A percentile compares a stretch with the other conserved stretches of the same genome.
phyloP scores from a whole-genome alignment of 768 basidiomycete species.

The Sistotremastrum niveocremeum region DNA sequence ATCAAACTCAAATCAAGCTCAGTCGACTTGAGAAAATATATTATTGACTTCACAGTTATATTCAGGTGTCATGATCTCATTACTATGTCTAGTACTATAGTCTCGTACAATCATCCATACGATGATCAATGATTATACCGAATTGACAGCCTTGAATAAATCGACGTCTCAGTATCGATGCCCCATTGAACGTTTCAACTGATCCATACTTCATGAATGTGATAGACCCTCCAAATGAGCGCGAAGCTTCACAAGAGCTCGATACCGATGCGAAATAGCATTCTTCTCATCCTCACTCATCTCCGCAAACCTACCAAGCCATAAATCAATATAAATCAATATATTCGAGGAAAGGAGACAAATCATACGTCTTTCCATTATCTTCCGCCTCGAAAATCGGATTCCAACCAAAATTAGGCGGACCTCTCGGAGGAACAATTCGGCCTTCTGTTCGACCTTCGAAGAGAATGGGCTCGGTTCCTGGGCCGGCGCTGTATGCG shows the following conservation, averaged over 20 bases:
- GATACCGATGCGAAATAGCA: constrained; percentile 48
- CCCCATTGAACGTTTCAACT: too few relatives aligned
- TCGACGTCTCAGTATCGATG: too few relatives aligned
- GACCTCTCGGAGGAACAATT: constrained; percentile 81
- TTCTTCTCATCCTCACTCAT: constrained; percentile 55
- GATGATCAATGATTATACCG: too few relatives aligned
- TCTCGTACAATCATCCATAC: too few relatives aligned
- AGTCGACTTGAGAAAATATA: too few relatives aligned
- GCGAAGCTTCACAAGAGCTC: constrained; percentile 46
- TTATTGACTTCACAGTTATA: too few relatives aligned
- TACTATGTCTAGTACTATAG: too few relatives aligned
- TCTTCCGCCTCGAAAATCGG: constrained; percentile 69
- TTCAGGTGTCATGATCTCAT: too few relatives aligned
- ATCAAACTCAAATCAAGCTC: too few relatives aligned
- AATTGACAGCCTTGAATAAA: too few relatives aligned
- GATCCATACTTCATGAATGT: too few relatives aligned
- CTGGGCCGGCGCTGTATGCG: constrained; percentile 81
- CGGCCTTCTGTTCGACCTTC: constrained; percentile 81
- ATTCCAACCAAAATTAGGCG: constrained; percentile 81
- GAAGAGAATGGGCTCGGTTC: constrained; percentile 62
- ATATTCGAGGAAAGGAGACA: not conserved
- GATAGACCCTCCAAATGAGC: constrained; percentile 19
- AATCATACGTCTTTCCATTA: constrained; percentile 58
- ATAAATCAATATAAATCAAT: not conserved
- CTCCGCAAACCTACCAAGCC: constrained; percentile 41